A percentile compares a stretch with the other conserved stretches of the same genome.
Conservation (phyloP, 1,139 yeast genomes). For the Spathaspora sp. region DNA sequence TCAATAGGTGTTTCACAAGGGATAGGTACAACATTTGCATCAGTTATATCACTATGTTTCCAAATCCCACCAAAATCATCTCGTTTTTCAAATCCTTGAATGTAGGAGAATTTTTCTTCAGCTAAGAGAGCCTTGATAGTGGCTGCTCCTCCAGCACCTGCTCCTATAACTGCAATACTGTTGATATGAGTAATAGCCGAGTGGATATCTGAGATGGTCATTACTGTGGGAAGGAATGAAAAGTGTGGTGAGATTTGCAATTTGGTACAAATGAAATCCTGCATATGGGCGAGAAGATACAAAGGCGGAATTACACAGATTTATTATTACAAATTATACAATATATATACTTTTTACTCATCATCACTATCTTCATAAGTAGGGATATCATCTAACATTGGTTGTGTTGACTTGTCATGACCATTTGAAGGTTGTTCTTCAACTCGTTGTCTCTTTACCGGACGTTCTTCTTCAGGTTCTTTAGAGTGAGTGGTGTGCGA, state of each 20-base stretch:
- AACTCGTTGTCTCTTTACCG: conserved; percentile 11
- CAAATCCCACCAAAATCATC: conserved; percentile 4
- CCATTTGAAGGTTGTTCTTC: conserved; percentile 9
- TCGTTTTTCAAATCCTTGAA: conserved; percentile 7
- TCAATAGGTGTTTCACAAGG: conserved; percentile 3
- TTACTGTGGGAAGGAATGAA: background rate
- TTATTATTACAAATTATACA: background rate
- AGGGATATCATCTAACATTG: conserved; percentile 29
- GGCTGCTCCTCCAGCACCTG: conserved; percentile 4
- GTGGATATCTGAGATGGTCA: conserved; percentile 4
- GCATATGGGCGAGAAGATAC: background rate
- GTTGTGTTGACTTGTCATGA: conserved; percentile 6
- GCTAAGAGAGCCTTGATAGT: conserved; percentile 1
- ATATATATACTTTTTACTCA: conserved; percentile 13
- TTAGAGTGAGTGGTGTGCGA: background rate
- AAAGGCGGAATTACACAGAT: background rate
- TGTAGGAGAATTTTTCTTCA: background rate
- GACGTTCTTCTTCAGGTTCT: conserved; percentile 11
- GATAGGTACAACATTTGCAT: background rate
- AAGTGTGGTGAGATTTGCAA: background rate
- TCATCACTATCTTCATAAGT: conserved; percentile 46
- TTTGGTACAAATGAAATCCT: background rate
- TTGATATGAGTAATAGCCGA: background rate
- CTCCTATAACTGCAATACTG: conserved; percentile 5
- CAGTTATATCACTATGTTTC: conserved; percentile 2